phyloP scores from a whole-genome alignment of 139 green algal species.

The Diplosphaera chodatii region DNA sequence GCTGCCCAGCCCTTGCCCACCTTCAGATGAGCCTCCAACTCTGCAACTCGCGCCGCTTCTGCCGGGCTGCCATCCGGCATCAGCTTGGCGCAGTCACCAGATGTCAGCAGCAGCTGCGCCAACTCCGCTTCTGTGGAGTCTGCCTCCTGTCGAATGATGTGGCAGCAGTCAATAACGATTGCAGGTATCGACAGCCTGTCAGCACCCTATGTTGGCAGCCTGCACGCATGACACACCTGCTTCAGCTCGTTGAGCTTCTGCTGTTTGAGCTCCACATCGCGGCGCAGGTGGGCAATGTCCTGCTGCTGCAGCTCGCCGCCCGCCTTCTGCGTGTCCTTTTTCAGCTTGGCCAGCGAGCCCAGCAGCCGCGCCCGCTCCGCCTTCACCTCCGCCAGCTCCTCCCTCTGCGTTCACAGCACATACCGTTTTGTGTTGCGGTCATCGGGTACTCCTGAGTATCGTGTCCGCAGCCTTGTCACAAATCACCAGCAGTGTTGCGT shows the following conservation, averaged over 20 bases:
- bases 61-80: constrained; percentile 44
- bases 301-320: constrained; percentile 70
- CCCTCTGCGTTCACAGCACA: no score
- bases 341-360: constrained; percentile 57
- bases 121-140: constrained; percentile 9
- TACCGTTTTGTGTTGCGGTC: no score
- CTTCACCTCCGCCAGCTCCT: constrained; percentile 74
- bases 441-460: no score
- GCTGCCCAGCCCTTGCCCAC: no score
- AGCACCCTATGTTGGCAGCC: no score
- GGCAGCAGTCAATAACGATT: no score
- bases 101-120: constrained; percentile 28
- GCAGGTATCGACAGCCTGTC: no score
- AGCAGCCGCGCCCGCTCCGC: constrained; percentile 65
- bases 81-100: constrained; percentile 27
- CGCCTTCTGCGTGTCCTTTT: constrained; percentile 43
- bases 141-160: neutral
- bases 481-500: no score
- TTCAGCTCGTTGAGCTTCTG: constrained; percentile 76
- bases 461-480: no score
- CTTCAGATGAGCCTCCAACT: constrained; percentile 19
- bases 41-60: constrained; percentile 18
- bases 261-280: constrained; percentile 75
- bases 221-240: no score
- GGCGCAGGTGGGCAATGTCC: constrained; percentile 62